Base-by-base conservation (phyloP, 106 monocot species). In the Dendrobium catenatum region DNA sequence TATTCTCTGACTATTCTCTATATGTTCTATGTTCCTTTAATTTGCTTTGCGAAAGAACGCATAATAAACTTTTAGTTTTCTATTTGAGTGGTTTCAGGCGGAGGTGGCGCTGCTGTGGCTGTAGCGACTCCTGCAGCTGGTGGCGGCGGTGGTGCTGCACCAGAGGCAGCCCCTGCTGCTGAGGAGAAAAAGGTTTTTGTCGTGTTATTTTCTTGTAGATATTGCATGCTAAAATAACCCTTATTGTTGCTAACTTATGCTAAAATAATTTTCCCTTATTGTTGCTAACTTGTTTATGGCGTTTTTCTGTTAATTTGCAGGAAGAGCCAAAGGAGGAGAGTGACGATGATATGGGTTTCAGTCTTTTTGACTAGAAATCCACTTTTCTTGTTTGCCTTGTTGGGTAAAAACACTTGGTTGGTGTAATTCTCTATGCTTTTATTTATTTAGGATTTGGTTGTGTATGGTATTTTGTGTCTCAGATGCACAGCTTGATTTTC, bases 101-200 rank as follows among this genome's bases (percentile, higher is more conserved):
- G 76, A 49, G 76, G 76, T 26, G 83, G 83, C 31, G 79, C 72
- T 79, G 26, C 73, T 31, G 83, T 68, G 19, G 55, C 83, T 22
- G 79, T 59, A 6, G 83, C 79, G 6, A 79, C 78, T 49, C 48
- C 83, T 8, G 73, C 73, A 17, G 44, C 77, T n/a, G 83, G 29
- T 73, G 73, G 78, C 24, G 68, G 76, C 6, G 55, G 24, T 9
- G 79, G 19, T 61, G 43, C 54, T 42, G 72, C 56, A 40, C 42
- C 31, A 40, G 73, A 72, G 31, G 83, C 73, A 8, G 73, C 83
- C 24, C 79, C 79, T 79, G 73, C 42, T 17, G 83, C 22, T n/a
- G 83, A 84, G 42, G 83, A 84, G 43, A 84, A 84, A 29, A 84
- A 84, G 83, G 83, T 83, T n/a, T 68, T 9, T 10, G 4, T 44